Evolutionary conservation across 1,284 basidiomycete species (phyloP), one percentile per base, ranked within the genome.

Genomic region (Ustilago crameri): DNA sequence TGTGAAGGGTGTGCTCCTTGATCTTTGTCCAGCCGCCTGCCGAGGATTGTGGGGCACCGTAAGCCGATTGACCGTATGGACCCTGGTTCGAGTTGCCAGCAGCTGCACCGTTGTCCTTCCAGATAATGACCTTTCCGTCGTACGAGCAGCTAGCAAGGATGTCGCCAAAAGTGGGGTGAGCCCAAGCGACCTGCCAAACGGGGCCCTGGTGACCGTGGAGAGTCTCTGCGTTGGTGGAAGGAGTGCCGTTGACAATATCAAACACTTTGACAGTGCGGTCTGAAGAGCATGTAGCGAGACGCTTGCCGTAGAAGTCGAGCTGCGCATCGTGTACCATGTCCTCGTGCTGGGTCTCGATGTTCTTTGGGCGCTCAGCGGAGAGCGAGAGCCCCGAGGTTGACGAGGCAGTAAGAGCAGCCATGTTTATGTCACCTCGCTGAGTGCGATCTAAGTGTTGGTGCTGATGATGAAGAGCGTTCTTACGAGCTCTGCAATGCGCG

Each of bases 101-200:
- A 17, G 87, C 87, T 67, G 82, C 75, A 79, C 83, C 79, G 51
- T 84, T 84, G 78, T 98, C 93, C 84, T 96, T 97, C 95, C 96
- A 98, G 75, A 98, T 95, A 84, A 98, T 89, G 43, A 98, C 95
- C 80, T 96, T 93, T 51, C 95, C 95, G 78, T 98, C 95, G 84
- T 98, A 98, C 5, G 95, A 97, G 83, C 93, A 96, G 34, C 93
- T 95, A 18, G 95, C 95, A 49, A 98, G 89, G 80, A 98, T 96
- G 70, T 92, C 90, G 1, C 95, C 95, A 76, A 93, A 81, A 14
- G 80, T 82, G 95, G 96, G 95, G 81, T 98, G 95, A 8, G 93
- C 95, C 96, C 95, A 98, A n/a, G 94, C 89, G 47, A 98, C 90
- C 84, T 96, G 94, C 95, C 95, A 98, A 35, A 98, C 93, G 3